phyloP scores from a whole-genome alignment of 768 basidiomycete genomes.

The Mrakia gelida region DNA sequence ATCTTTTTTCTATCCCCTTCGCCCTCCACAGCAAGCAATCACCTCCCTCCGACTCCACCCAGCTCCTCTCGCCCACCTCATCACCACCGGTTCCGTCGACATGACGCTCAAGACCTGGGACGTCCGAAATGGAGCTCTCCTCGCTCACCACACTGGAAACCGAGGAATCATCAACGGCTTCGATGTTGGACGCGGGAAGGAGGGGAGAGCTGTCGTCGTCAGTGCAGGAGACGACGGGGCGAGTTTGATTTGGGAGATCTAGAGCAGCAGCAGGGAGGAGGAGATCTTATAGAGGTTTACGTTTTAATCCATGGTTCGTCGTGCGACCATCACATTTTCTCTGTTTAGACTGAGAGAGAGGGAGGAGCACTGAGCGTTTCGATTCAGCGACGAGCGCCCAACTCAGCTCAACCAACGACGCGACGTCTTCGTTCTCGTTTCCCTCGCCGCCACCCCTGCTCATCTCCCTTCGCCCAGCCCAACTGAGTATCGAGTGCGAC shows the following conservation, averaged over 20 bases:
- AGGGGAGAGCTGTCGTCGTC: conserved; percentile 53
- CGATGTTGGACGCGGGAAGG: conserved; percentile 53
- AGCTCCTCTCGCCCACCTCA: conserved; percentile 64
- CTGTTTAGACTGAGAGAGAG: too few relatives aligned
- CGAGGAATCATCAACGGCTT: conserved; percentile 69
- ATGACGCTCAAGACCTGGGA: conserved; percentile 88
- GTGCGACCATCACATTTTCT: too few relatives aligned
- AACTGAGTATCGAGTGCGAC: too few relatives aligned
- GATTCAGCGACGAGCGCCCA: too few relatives aligned
- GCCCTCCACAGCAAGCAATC: conserved; percentile 69
- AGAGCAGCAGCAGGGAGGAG: conserved; percentile 23
- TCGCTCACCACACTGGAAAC: conserved; percentile 80
- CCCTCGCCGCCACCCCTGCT: background rate
- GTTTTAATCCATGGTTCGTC: too few relatives aligned
- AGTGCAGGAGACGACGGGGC: conserved; percentile 87
- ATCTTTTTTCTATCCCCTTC: background rate
- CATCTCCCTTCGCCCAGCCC: too few relatives aligned
- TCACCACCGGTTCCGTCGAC: conserved; percentile 85
- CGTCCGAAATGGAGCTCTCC: conserved; percentile 69
- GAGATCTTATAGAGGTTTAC: too few relatives aligned
- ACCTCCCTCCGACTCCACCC: conserved; percentile 74
- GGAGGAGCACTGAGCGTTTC: too few relatives aligned
- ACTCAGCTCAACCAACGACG: background rate
- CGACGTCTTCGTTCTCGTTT: background rate
- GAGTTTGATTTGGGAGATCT: conserved; percentile 63